phyloP scores from a whole-genome alignment of 208 protist genomes.

The Trypanosoma congolense region DNA sequence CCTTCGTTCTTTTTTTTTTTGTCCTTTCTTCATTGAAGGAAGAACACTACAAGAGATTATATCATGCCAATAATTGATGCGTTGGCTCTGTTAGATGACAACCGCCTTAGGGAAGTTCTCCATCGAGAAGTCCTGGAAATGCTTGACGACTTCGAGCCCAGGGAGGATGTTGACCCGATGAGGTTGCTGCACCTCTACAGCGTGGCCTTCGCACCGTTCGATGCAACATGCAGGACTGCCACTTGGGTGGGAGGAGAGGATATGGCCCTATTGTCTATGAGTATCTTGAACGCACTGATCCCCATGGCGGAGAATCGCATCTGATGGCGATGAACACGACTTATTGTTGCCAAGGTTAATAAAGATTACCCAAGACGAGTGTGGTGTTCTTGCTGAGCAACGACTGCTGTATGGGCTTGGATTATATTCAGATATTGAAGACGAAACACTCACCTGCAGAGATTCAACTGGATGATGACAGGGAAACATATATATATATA shows the following conservation, averaged over 20 bases:
- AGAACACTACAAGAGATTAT: constrained; percentile 1
- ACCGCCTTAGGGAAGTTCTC: not conserved
- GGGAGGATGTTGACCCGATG: not conserved
- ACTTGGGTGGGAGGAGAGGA: not conserved
- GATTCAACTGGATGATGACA: not conserved
- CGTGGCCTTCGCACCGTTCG: not conserved
- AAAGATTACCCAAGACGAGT: not conserved
- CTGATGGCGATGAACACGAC: no score
- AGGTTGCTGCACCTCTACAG: not conserved
- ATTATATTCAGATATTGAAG: not conserved
- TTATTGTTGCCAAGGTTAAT: not conserved
- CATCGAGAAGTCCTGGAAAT: not conserved
- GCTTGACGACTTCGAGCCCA: not conserved
- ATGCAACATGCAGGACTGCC: not conserved
- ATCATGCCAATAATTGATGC: not conserved
- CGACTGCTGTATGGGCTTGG: not conserved
- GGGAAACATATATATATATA: no score
- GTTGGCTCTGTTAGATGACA: not conserved
- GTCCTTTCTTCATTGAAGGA: no score
- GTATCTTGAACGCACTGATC: not conserved
- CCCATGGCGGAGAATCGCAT: no score
- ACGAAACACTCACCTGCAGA: constrained; percentile 3
- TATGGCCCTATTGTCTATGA: not conserved
- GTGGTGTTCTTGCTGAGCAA: not conserved
- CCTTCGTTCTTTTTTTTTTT: no score